These are phyloP conservation scores for Phytophthora rubi DNA, from an alignment of 352 stramenopile genomes.

Conservation along the genomic window DNA sequence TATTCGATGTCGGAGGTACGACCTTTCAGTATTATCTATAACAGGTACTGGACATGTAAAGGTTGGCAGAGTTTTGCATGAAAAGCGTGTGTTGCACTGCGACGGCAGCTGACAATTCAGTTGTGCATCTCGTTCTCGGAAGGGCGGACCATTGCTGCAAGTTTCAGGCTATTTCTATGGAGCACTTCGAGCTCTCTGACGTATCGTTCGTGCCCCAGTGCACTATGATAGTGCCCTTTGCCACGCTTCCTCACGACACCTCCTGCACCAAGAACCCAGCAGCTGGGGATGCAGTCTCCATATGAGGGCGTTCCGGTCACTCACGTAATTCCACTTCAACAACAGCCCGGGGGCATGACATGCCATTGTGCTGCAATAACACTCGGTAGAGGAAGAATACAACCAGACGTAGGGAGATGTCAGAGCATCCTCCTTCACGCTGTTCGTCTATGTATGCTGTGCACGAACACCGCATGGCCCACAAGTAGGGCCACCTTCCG, in stretches of 20 bases:
- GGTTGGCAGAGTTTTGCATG: no score
- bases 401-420: slow-evolving; percentile 1
- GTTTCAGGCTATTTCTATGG: no score
- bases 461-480: slow-evolving; percentile 7
- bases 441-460: slow-evolving; percentile 16
- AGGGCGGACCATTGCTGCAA: no score
- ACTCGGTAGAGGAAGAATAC: background rate
- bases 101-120: no score
- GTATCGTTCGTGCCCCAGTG: background rate
- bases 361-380: background rate
- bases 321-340: background rate
- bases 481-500: background rate
- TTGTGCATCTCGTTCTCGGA: no score
- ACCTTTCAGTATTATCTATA: no score
- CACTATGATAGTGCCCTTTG: background rate
- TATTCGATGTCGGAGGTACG: no score
- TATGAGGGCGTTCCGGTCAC: background rate
- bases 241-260: background rate
- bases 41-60: no score
- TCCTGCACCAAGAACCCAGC: background rate
- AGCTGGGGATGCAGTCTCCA: background rate
- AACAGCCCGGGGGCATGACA: background rate
- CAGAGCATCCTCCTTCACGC: slow-evolving; percentile 21
- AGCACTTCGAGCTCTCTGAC: background rate
- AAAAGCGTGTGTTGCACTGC: no score